Percentiles rank a stretch among this genome's conserved stretches.
These are phyloP conservation scores for Aureobasidium subglaciale DNA, from an alignment of 2,329 filamentous ascomycete species.

Conservation along the genomic window DNA sequence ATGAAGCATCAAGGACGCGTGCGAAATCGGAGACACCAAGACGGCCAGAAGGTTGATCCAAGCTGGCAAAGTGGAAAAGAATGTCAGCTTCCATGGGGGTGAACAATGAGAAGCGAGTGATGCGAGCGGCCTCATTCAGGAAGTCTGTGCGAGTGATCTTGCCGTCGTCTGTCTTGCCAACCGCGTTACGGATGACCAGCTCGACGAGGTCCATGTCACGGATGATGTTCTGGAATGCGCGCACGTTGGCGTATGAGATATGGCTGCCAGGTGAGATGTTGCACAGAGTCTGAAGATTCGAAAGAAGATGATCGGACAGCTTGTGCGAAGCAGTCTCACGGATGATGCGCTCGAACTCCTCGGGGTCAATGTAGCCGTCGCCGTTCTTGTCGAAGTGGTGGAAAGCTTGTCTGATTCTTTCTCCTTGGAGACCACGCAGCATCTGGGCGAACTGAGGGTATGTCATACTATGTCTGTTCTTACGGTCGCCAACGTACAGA, in stretches of 20 bases:
- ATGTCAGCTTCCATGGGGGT: constrained; percentile 99
- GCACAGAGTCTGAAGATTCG: constrained; percentile 86
- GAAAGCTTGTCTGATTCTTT: constrained; percentile 93
- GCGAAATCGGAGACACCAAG: constrained; percentile 79
- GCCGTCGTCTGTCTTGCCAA: constrained; percentile 73
- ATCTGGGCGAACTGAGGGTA: constrained; percentile 98
- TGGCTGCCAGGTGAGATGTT: constrained; percentile 88
- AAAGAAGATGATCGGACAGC: constrained; percentile 89
- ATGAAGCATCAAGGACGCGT: constrained; percentile 90
- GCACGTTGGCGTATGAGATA: constrained; percentile 95
- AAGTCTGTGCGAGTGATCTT: constrained; percentile 94
- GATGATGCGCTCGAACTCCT: constrained; percentile 96
- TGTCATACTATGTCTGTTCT: constrained; percentile 81
- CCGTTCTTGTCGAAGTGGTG: constrained; percentile 82
- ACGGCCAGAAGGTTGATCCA: constrained; percentile 81
- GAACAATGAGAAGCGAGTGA: constrained; percentile 91
- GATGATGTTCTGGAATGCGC: constrained; percentile 97
- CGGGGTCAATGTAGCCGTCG: constrained; percentile 90
- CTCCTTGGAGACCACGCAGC: constrained; percentile 90
- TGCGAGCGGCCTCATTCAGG: constrained; percentile 81
- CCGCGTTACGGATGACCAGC: constrained; percentile 81
- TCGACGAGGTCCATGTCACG: constrained; percentile 97
- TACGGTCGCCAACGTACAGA: constrained; percentile 84
- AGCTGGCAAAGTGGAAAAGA: constrained; percentile 92
- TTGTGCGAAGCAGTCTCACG: constrained; percentile 89